Conservation (phyloP, 768 basidiomycete genomes). For the Paxillus ammoniavirescens region DNA sequence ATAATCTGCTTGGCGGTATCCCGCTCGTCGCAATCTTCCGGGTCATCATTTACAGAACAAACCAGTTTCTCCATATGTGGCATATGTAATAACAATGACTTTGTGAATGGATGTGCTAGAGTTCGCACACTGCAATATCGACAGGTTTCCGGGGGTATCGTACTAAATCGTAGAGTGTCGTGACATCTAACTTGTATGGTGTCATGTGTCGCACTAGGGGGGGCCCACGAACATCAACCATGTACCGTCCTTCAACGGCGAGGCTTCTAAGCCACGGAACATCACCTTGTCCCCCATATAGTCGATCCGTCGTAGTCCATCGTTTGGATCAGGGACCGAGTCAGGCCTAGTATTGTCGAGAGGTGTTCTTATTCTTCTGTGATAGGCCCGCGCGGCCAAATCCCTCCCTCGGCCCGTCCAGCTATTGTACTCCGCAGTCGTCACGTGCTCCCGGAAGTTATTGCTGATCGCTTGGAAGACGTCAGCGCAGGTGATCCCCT, state of each 20-base stretch:
- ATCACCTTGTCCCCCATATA: slow-evolving; percentile 46
- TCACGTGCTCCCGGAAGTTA: slow-evolving; percentile 39
- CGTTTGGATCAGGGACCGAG: slow-evolving; percentile 7
- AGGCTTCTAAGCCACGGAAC: slow-evolving; percentile 55
- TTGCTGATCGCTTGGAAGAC: slow-evolving; percentile 45
- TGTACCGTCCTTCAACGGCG: slow-evolving; percentile 43
- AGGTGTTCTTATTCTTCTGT: slow-evolving; percentile 21
- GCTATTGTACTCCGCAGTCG: slow-evolving; percentile 21
- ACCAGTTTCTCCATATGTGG: too few species aligned
- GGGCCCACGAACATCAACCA: slow-evolving; percentile 31
- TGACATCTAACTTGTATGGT: too few species aligned
- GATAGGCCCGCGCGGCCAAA: slow-evolving; percentile 31
- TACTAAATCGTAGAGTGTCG: too few species aligned
- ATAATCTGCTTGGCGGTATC: too few species aligned
- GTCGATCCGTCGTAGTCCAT: slow-evolving; percentile 41
- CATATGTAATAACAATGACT: too few species aligned
- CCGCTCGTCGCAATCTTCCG: too few species aligned
- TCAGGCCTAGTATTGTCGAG: slow-evolving; percentile 28
- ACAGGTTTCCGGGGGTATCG: too few species aligned
- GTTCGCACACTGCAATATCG: too few species aligned
- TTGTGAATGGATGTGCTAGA: too few species aligned
- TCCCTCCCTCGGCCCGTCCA: slow-evolving; percentile 30
- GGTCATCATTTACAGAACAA: too few species aligned
- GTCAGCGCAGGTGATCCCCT: slow-evolving; percentile 50
- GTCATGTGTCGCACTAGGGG: too few species aligned